A percentile compares a stretch with the other conserved stretches of the same genome.
These are phyloP conservation scores for Apiotrichum veenhuisii DNA, from an alignment of 1,284 basidiomycete genomes.

Conservation along the genomic window DNA sequence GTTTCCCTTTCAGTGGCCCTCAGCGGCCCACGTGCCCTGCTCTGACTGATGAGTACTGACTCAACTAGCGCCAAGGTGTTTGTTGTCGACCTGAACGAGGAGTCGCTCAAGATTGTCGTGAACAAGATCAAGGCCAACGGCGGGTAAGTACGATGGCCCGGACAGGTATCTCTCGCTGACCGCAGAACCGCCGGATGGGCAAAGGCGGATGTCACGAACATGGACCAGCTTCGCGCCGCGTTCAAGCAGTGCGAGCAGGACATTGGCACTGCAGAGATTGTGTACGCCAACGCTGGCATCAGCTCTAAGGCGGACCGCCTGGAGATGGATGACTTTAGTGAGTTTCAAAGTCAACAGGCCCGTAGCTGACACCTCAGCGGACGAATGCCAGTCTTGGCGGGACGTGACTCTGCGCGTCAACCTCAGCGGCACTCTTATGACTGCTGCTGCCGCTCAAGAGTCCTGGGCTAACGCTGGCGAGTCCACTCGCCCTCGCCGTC, in stretches of 20 bases:
- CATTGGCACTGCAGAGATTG: conserved; percentile 25
- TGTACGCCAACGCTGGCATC: conserved; percentile 28
- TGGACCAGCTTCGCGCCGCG: conserved; percentile 10
- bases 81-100: conserved; percentile 22
- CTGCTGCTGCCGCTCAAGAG: conserved; percentile 17
- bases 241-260: conserved; percentile 16
- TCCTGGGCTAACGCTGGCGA: conserved; percentile 9
- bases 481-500: neutral
- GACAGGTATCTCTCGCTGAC: neutral
- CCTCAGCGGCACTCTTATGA: conserved; percentile 20
- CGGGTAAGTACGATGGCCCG: conserved; percentile 1
- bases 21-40: neutral
- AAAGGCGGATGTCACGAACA: conserved; percentile 19
- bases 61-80: conserved; percentile 13
- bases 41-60: neutral
- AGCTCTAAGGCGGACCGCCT: conserved; percentile 14
- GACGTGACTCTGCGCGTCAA: conserved; percentile 24
- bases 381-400: conserved; percentile 1
- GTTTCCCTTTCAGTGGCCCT: too few relatives aligned
- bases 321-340: conserved; percentile 21
- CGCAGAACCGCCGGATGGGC: neutral
- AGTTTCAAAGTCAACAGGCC: neutral
- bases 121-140: conserved; percentile 1
- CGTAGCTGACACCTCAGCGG: neutral
- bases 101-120: conserved; percentile 1